Evolutionary conservation across 2,329 filamentous ascomycete genomes (phyloP), one percentile per base, ranked within the genome.

Genomic region (Exophiala phaeomuriformis): DNA sequence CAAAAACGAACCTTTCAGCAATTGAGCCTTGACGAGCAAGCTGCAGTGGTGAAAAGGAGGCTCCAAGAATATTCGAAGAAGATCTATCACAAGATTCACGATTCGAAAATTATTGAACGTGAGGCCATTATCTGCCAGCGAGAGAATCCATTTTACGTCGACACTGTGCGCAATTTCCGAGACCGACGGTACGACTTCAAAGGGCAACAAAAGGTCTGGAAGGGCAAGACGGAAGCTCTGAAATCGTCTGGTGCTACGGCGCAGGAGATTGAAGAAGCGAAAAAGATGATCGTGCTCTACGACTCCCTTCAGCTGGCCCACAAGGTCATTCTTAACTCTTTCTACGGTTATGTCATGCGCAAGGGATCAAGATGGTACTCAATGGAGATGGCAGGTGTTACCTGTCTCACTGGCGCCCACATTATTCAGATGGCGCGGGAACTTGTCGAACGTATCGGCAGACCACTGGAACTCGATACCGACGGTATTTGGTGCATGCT

Each of bases 401-500:
- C 93, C 40, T 98, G 93, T 73, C 75, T 98, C 68, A 98, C 93
- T 1, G 93, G 93, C 58, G 93, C 93, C 32, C 88, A 84, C 40
- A 98, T 98, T 67, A 98, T 98, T 68, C 93, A 98, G 66, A 83
- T 98, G 79, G 94, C 93, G 12, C 83, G 91, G 65, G 85, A 93
- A 64, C 79, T 98, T 1, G 91, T 98, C 3, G 93, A 98, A 67
- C 82, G 93, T 5, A 87, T 98, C 36, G 93, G 93, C 28, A 81
- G 93, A 52, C 93, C 93, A 0, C 77, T 98, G 49, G 93, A 98
- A 69, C 77, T 98, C 46, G 93, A 98, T 69, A 98, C 93, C 2
- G 93, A 98, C 67, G 93, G 94, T 80, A 98, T 98, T 65, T 98
- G 93, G 94, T 98, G 93, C 72, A 98, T 98, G 80, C 78, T 98